A percentile compares a stretch with the other conserved stretches of the same genome.
Conservation (phyloP, 1,284 basidiomycete species). For the Tylopilus sp. region DNA sequence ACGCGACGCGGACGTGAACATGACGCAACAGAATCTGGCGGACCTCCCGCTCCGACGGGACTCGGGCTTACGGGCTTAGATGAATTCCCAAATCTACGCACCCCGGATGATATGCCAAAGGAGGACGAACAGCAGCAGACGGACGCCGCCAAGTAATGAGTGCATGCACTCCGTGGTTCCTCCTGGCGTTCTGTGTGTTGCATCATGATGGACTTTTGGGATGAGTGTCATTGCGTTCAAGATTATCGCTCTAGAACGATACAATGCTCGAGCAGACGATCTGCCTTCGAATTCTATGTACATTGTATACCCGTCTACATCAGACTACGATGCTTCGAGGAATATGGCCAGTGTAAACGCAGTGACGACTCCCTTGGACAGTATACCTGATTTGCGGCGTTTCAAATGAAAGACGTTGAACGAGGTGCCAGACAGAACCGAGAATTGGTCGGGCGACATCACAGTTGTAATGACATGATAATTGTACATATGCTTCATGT, state of each 20-base stretch:
- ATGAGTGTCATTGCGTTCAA: neutral
- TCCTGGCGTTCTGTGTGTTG: neutral
- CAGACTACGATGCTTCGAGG: neutral
- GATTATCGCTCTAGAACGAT: neutral
- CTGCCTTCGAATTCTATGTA: neutral
- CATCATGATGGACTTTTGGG: neutral
- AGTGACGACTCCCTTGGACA: no score
- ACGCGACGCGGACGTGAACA: constrained; percentile 3
- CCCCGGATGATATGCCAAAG: constrained; percentile 7
- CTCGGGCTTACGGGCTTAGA: constrained; percentile 34
- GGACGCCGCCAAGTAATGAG: neutral
- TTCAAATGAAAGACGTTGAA: no score
- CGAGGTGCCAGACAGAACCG: no score
- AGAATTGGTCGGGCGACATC: no score
- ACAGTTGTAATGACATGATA: no score
- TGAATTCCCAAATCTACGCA: constrained; percentile 10
- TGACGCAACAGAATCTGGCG: constrained; percentile 13
- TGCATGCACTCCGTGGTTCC: neutral
- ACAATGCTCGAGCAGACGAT: neutral
- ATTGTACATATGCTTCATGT: neutral
- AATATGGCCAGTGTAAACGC: neutral
- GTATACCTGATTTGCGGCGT: no score
- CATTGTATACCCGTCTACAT: neutral
- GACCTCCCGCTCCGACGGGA: constrained; percentile 29
- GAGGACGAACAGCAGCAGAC: constrained; percentile 5